phyloP scores from a whole-genome alignment of 345 rosid species.

The Salix dunnii region DNA sequence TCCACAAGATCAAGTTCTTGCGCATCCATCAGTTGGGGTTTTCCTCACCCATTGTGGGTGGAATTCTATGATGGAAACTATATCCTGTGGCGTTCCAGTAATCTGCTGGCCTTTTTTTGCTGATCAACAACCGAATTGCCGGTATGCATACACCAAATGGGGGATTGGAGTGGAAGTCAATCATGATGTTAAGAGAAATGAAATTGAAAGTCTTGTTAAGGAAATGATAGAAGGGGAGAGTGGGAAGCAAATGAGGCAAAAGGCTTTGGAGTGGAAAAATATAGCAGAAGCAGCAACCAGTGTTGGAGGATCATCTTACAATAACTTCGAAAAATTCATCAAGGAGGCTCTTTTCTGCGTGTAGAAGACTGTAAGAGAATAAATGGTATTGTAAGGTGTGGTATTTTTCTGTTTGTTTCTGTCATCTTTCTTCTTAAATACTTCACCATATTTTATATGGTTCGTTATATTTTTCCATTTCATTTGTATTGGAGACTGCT shows the following conservation, averaged over 20 bases:
- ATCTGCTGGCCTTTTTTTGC: constrained; percentile 37
- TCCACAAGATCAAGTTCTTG: constrained; percentile 25
- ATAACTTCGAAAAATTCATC: constrained; percentile 16
- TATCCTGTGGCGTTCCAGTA: constrained; percentile 23
- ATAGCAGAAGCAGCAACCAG: constrained; percentile 4
- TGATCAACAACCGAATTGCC: constrained; percentile 32
- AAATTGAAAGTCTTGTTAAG: constrained; percentile 16
- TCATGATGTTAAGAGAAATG: constrained; percentile 22
- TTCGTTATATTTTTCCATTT: too few relatives aligned
- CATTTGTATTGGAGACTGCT: too few relatives aligned
- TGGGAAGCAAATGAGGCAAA: constrained; percentile 22
- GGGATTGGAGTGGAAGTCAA: constrained; percentile 28
- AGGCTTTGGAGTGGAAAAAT: constrained; percentile 16
- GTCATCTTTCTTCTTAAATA: too few relatives aligned
- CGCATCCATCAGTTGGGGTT: constrained; percentile 26
- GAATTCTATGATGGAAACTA: constrained; percentile 31
- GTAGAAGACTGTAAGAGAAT: too few relatives aligned
- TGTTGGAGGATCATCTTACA: constrained; percentile 17
- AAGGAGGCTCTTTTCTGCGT: constrained; percentile 2
- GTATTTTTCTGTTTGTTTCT: neutral
- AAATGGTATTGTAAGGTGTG: neutral
- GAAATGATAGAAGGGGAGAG: constrained; percentile 23
- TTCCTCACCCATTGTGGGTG: constrained; percentile 42
- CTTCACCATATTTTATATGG: too few relatives aligned
- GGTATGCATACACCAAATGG: constrained; percentile 25